Conservation (phyloP, 2,329 filamentous ascomycete genomes). For the Fusarium bulbicola region DNA sequence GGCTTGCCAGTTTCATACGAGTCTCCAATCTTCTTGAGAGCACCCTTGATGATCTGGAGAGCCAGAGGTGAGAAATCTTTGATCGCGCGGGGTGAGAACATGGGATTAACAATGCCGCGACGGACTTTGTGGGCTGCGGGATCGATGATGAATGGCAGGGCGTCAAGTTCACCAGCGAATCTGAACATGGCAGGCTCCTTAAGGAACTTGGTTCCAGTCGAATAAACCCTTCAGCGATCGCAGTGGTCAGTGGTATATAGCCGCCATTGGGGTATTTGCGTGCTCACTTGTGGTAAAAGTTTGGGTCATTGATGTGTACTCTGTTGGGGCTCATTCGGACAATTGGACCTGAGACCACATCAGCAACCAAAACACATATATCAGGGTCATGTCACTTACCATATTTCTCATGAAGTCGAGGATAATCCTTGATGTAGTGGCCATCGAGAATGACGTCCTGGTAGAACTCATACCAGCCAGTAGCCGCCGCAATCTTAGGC, state of each 20-base stretch:
- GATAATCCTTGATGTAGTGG: not conserved
- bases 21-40: not conserved
- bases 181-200: not conserved
- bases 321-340: not conserved
- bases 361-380: not conserved
- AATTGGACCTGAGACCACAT: not conserved
- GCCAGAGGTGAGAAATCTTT: not conserved
- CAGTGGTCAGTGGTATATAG: not conserved
- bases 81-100: not conserved
- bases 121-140: not conserved
- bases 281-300: not conserved
- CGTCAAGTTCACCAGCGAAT: not conserved
- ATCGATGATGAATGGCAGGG: not conserved
- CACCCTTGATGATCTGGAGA: not conserved
- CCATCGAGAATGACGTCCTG: not conserved
- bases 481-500: not conserved
- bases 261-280: no score
- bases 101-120: not conserved
- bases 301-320: not conserved
- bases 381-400: accelerated
- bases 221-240: not conserved
- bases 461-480: not conserved
- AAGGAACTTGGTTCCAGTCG: not conserved
- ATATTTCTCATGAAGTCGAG: not conserved
- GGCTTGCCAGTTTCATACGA: not conserved